These are phyloP conservation scores for Blastobotrys chiropterorum DNA, from an alignment of 805 yeast genomes.

Conservation along the genomic window DNA sequence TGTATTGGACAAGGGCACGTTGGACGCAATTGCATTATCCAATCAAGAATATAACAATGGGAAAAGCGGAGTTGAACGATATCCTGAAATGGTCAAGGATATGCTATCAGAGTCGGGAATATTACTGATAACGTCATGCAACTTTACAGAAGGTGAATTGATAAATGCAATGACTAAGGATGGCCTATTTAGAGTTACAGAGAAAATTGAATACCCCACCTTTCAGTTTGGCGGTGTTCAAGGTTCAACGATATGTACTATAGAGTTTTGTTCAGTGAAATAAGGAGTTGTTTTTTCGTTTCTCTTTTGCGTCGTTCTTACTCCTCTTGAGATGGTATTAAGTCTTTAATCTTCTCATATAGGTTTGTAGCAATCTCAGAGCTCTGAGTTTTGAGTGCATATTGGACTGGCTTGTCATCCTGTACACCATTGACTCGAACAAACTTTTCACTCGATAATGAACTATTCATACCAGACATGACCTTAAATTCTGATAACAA, in stretches of 20 bases:
- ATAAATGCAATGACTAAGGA: conserved; percentile 44
- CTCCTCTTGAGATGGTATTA: conserved; percentile 10
- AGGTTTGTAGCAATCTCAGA: conserved; percentile 55
- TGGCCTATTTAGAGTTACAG: conserved; percentile 50
- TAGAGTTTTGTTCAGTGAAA: conserved; percentile 50
- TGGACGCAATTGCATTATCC: conserved; percentile 93
- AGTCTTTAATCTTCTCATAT: conserved; percentile 33
- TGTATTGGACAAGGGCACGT: conserved; percentile 87
- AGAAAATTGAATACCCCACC: conserved; percentile 65
- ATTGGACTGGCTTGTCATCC: conserved; percentile 67
- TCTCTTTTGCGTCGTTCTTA: neutral
- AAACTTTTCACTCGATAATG: conserved; percentile 77
- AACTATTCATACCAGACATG: conserved; percentile 77
- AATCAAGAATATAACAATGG: conserved; percentile 28
- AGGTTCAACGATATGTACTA: conserved; percentile 83
- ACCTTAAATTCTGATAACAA: conserved; percentile 57
- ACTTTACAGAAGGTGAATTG: conserved; percentile 81
- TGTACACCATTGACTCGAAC: conserved; percentile 67
- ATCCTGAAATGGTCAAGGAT: conserved; percentile 53
- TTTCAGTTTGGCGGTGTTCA: conserved; percentile 85
- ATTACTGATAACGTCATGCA: conserved; percentile 82
- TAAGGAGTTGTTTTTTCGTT: neutral
- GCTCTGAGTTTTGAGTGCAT: conserved; percentile 67
- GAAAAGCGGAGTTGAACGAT: conserved; percentile 34
- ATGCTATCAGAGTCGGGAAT: conserved; percentile 51